These are phyloP conservation scores for Acephala macrosclerotiorum DNA, from an alignment of 2,329 filamentous ascomycete species.

Conservation along the genomic window DNA sequence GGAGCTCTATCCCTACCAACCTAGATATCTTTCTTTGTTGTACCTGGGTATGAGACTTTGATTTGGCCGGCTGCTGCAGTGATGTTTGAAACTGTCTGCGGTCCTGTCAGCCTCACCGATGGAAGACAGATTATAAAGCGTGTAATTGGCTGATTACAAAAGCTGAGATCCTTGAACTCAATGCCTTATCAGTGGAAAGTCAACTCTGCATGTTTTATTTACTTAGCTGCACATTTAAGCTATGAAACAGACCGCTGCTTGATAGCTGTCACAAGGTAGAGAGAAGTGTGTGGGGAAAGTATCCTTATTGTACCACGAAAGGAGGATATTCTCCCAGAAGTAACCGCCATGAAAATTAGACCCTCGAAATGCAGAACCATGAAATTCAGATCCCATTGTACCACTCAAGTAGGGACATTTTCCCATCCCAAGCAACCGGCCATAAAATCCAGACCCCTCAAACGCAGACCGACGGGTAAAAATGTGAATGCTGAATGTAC, in stretches of 20 bases:
- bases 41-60: neutral
- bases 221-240: neutral
- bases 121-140: neutral
- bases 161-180: neutral
- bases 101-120: neutral
- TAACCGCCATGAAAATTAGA: neutral
- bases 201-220: neutral
- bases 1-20: neutral
- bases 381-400: no score
- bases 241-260: neutral
- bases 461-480: neutral
- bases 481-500: no score
- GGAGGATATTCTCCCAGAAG: neutral
- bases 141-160: neutral
- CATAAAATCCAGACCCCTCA: neutral
- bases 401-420: neutral
- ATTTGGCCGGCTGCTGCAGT: neutral
- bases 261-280: neutral
- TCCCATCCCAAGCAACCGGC: neutral
- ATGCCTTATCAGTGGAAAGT: neutral
- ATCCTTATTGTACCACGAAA: neutral
- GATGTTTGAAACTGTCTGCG: neutral
- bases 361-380: neutral
- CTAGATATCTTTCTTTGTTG: neutral
- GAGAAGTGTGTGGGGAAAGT: neutral